Conservation (phyloP, 2,329 filamentous ascomycete genomes). For the Metarhizium sp. region DNA sequence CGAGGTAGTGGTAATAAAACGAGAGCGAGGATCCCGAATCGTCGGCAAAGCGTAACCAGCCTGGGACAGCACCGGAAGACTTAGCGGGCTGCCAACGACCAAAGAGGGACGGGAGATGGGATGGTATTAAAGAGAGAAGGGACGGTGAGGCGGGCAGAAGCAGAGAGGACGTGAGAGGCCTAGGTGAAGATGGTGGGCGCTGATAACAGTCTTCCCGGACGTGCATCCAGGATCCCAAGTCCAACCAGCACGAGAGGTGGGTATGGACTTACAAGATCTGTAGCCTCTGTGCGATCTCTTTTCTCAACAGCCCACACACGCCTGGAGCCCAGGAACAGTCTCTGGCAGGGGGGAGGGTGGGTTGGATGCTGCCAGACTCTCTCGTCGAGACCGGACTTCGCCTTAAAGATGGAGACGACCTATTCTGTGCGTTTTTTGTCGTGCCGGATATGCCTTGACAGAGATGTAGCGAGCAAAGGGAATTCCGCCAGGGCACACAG, state of each 20-base stretch:
- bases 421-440: not conserved
- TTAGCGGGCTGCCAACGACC: not conserved
- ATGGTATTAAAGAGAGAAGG: not conserved
- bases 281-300: slow-evolving; percentile 11
- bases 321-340: not conserved
- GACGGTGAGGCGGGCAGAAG: not conserved
- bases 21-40: not conserved
- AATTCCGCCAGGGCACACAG: no score
- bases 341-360: slow-evolving; percentile 1
- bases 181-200: not conserved
- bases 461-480: no score
- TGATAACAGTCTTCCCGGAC: not conserved
- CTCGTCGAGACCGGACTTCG: not conserved
- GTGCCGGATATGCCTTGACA: not conserved
- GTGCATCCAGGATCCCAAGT: not conserved
- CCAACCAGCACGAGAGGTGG: not conserved
- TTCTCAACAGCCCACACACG: not conserved
- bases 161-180: not conserved
- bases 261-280: slow-evolving; percentile 7
- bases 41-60: not conserved
- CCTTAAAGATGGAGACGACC: not conserved
- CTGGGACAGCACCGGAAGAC: not conserved
- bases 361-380: not conserved
- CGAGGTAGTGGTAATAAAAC: not conserved
- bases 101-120: not conserved